A percentile compares a stretch with the other conserved stretches of the same genome.
Evolutionary conservation across 2,329 filamentous ascomycete genomes (phyloP).

Genomic region (Colletotrichum limetticola): DNA sequence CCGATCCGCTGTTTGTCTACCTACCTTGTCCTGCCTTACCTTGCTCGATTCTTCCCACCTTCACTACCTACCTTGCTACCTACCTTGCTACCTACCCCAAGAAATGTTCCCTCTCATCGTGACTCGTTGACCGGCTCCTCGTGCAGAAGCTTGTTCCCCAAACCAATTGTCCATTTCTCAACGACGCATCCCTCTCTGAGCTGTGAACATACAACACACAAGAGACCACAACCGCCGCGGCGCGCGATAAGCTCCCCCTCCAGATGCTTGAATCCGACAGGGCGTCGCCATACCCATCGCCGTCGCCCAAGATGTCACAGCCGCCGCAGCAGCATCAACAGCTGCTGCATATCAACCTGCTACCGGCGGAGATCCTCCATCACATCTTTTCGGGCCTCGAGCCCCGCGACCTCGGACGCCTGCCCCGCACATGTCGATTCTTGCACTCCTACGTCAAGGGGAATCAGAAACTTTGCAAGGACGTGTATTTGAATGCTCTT

Average conservation of each 20-base stretch:
- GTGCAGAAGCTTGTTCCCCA: not conserved
- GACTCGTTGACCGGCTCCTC: not conserved
- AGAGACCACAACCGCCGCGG: not conserved
- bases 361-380: constrained; percentile 73
- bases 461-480: constrained; percentile 70
- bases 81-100: not conserved
- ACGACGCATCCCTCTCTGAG: not conserved
- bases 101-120: not conserved
- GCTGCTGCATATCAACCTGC: constrained; percentile 37
- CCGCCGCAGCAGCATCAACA: not conserved
- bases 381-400: constrained; percentile 67
- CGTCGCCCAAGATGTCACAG: not conserved
- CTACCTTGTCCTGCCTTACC: not conserved
- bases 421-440: constrained; percentile 62
- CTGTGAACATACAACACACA: not conserved
- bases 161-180: not conserved
- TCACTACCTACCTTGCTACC: too few relatives aligned
- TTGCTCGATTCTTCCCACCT: not conserved
- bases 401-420: constrained; percentile 63
- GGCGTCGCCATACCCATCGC: not conserved
- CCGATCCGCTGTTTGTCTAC: not conserved
- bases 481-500: constrained; percentile 68
- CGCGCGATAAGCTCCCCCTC: not conserved
- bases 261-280: not conserved
- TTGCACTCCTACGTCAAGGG: constrained; percentile 65